These are phyloP conservation scores for Penicillium rolfsii DNA, from an alignment of 2,329 filamentous ascomycete genomes.

Conservation along the genomic window DNA sequence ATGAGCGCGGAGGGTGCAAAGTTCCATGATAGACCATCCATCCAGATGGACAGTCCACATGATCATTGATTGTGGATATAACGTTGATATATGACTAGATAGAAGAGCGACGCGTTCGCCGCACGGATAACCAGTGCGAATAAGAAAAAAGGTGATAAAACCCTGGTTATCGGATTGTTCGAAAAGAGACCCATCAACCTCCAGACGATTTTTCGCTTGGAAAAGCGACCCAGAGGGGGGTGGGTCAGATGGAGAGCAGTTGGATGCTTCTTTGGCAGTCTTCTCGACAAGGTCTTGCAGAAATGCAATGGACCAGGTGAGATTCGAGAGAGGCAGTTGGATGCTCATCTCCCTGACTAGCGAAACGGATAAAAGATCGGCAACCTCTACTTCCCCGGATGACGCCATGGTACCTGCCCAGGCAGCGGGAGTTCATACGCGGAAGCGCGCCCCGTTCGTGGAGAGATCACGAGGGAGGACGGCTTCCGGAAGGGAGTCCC, in stretches of 20 bases:
- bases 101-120: conserved; percentile 14
- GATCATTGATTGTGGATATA: background rate
- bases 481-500: conserved; percentile 13
- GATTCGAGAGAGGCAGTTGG: conserved; percentile 46
- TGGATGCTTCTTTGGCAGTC: conserved; percentile 49
- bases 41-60: background rate
- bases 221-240: conserved; percentile 33
- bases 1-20: background rate
- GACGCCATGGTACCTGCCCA: conserved; percentile 23
- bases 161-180: conserved; percentile 13
- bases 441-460: background rate
- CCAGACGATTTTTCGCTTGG: conserved; percentile 12
- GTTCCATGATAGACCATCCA: background rate
- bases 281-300: conserved; percentile 30
- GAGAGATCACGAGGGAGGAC: background rate
- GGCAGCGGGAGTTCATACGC: background rate
- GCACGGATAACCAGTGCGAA: conserved; percentile 11
- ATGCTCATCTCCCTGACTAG: conserved; percentile 47
- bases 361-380: conserved; percentile 40
- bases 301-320: conserved; percentile 22
- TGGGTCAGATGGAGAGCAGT: conserved; percentile 47
- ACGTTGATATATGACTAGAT: background rate
- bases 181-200: conserved; percentile 31
- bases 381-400: conserved; percentile 39
- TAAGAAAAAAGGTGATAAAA: background rate